Evolutionary conservation across 495 filamentous ascomycete genomes (phyloP).

Genomic region (Talaromyces stipitatus): DNA sequence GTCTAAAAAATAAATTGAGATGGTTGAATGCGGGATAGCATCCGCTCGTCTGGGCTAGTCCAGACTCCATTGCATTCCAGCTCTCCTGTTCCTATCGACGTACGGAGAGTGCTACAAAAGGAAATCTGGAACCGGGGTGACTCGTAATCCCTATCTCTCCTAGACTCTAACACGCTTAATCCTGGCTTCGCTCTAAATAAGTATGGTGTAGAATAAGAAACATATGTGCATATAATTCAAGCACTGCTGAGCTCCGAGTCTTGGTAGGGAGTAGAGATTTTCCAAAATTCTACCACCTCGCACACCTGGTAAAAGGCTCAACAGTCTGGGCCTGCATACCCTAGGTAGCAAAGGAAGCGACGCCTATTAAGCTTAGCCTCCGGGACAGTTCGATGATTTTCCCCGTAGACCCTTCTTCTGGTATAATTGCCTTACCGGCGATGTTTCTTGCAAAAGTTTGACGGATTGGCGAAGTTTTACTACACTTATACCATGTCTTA

Average conservation of each 20-base stretch:
- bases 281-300: background rate
- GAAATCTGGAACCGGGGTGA: background rate
- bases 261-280: background rate
- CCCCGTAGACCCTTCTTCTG: background rate
- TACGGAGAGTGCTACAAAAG: background rate
- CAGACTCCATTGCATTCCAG: background rate
- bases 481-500: background rate
- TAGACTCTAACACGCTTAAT: background rate
- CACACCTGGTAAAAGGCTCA: background rate
- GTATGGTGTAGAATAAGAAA: background rate
- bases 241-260: background rate
- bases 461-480: background rate
- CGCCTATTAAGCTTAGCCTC: background rate
- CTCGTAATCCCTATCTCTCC: background rate
- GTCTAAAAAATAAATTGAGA: background rate
- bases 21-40: background rate
- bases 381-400: background rate
- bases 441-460: background rate
- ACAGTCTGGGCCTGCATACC: background rate
- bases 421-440: background rate
- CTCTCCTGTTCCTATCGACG: background rate
- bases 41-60: background rate
- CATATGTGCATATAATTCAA: background rate
- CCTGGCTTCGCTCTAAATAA: background rate
- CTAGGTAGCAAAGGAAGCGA: background rate